Evolutionary conservation across 495 filamentous ascomycete genomes (phyloP), one percentile per base, ranked within the genome.

Genomic region (Elasticomyces elasticus): DNA sequence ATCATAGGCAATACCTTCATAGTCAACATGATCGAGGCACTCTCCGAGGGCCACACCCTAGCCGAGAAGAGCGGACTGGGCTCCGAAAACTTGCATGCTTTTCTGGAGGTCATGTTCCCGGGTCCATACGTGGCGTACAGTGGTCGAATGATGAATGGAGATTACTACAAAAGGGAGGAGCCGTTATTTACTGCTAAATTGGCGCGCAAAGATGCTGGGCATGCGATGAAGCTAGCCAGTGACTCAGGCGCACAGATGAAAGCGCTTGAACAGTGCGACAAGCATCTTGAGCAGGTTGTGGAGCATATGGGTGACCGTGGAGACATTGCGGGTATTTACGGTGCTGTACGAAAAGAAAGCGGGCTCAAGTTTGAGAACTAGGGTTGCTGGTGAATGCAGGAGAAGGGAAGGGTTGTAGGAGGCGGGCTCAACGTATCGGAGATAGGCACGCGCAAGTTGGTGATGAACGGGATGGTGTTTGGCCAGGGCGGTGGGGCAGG

Each of bases 1-100:
- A 67, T 94, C 38, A 75, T 92, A 15, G 90, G 89, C 26, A 96
- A 96, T 65, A 86, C 83, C 7, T 89, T 95, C 69, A 78, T 95
- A 59, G 64, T 95, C 26, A 83, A 86, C 66, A 90, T 89, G 71
- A 80, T 92, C 19, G 84, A 89, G 64, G 74, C 82, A 25, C 68
- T 96, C 5, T 79, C 83, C 15, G 89, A 95, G 71, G 81, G 80
- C 2, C 76, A 87, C 57, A 77, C 82, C 1, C 72, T 88, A 4
- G 87, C 88, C 5, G 90, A 95, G 67, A 87, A 89, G 64, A 76
- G 79, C 0, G 89, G 89, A 0, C 67, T 95, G 20, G 89, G 89
- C 6, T 70, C 69, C 13, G 80, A 81, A 0, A 79, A 82, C 30
- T 67, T 92, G 51, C 79, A 86, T 65, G 64, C 80, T 37, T 86